These are phyloP conservation scores for Endothia cerciana DNA, from an alignment of 2,329 filamentous ascomycete genomes.

Conservation along the genomic window DNA sequence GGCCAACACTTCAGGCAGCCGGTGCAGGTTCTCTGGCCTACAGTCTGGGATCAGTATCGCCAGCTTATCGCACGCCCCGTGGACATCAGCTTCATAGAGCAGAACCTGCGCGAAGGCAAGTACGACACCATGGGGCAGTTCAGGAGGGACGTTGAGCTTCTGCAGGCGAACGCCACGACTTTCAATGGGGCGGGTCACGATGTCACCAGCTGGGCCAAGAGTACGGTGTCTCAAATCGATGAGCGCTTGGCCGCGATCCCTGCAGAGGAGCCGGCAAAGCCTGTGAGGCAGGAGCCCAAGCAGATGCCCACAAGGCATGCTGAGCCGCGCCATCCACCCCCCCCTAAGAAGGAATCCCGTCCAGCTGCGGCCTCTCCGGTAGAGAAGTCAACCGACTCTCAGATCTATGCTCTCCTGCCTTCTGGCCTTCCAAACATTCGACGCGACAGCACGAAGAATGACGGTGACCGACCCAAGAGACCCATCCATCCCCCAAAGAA, in stretches of 20 bases:
- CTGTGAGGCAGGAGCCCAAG: conserved; percentile 63
- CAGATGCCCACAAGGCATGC: conserved; percentile 50
- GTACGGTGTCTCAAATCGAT: conserved; percentile 61
- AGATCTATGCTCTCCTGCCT: conserved; percentile 72
- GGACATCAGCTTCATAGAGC: conserved; percentile 83
- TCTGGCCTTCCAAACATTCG: conserved; percentile 82
- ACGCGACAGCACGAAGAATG: conserved; percentile 78
- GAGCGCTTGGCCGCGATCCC: conserved; percentile 49
- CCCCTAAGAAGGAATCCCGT: conserved; percentile 38
- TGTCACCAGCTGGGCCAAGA: conserved; percentile 63
- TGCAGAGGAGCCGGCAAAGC: conserved; percentile 60
- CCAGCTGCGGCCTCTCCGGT: conserved; percentile 38
- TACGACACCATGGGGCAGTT: conserved; percentile 76
- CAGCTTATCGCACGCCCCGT: conserved; percentile 68
- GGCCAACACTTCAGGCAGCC: conserved; percentile 76
- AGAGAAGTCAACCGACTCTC: conserved; percentile 41
- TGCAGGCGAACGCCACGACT: conserved; percentile 75
- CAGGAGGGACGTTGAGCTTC: conserved; percentile 72
- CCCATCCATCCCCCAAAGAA: conserved; percentile 90
- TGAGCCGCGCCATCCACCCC: conserved; percentile 46
- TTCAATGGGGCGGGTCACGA: conserved; percentile 85
- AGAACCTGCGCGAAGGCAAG: conserved; percentile 69
- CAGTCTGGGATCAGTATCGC: conserved; percentile 72
- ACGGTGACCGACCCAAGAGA: conserved; percentile 83
- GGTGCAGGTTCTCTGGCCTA: conserved; percentile 75